Evolutionary conservation across 2,329 filamentous ascomycete genomes (phyloP), one percentile per base, ranked within the genome.

Genomic region (Onygena corvina): DNA sequence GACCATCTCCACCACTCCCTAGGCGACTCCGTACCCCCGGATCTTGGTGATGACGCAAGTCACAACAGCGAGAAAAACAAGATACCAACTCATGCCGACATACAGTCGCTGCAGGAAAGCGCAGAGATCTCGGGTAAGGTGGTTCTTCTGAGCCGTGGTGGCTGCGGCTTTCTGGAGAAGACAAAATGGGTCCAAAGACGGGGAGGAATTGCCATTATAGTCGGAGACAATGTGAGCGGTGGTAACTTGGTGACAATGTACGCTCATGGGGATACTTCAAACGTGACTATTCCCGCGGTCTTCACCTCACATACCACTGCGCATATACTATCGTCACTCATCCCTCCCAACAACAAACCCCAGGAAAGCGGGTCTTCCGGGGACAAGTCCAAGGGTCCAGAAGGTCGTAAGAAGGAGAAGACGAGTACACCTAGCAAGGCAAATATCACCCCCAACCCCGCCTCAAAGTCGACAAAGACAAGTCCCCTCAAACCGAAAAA

Each of bases 211-310:
- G 92, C 86, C 30, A 73, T 98, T 52, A 93, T 98, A 56, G 89
- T 98, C 2, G 92, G 92, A 21, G 92, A 98, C 64, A 85, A 95
- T 64, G 83, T 86, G 51, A 84, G 86, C 53, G 90, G 90, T 38
- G 89, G 88, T 3, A 84, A 84, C 30, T 71, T 98, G 53, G 86
- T 96, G 46, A 92, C 93, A 58, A 98, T 98, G 92, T 96, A 94
- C 65, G 92, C 92, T n/a, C 81, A 86, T 60, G 92, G 90, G 31
- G 89, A 96, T 62, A 94, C 90, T 2, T 93, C 89, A 29, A 94
- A 95, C 60, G 79, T 96, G 56, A 87, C 87, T 0, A 95, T 98
- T 48, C 89, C 92, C 1, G 86, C 92, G 0, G 75, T 96, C 7
- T 98, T 98, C 66, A 96, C 92, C 0, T 93, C 90, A 0, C 81